Evolutionary conservation across 2,329 filamentous ascomycete genomes (phyloP).

Genomic region (Ilyonectria destructans): DNA sequence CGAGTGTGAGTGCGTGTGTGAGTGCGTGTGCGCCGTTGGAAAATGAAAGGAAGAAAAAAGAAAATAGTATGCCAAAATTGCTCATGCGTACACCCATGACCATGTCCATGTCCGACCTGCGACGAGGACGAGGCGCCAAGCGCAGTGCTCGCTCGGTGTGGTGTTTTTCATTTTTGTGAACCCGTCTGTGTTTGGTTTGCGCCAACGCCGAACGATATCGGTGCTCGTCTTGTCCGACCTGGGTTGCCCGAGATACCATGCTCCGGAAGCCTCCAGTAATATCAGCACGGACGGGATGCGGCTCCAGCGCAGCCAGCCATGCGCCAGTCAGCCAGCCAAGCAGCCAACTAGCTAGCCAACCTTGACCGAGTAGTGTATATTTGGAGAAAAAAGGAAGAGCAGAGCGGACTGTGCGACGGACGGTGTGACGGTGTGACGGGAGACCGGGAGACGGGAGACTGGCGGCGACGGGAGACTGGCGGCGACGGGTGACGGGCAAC

Average conservation of each 20-base stretch:
- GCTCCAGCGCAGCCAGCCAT: constrained; percentile 12
- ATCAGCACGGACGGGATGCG: constrained; percentile 18
- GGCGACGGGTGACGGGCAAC: constrained; percentile 14
- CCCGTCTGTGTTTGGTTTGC: constrained; percentile 4
- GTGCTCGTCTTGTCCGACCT: constrained; percentile 16
- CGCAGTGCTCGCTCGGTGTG: constrained; percentile 11
- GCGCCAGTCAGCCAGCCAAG: neutral
- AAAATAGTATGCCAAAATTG: constrained; percentile 24
- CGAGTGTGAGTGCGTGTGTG: neutral
- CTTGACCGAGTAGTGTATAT: neutral
- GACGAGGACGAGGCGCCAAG: constrained; percentile 4
- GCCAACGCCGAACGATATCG: constrained; percentile 4
- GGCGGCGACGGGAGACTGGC: constrained; percentile 13
- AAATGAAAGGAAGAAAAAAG: constrained; percentile 29
- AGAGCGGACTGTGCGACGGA: constrained; percentile 11
- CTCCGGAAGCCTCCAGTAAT: neutral
- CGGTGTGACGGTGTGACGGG: constrained; percentile 22
- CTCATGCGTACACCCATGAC: constrained; percentile 18
- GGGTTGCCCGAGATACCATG: constrained; percentile 23
- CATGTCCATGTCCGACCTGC: constrained; percentile 16
- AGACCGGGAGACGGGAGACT: constrained; percentile 13
- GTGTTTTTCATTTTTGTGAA: constrained; percentile 19
- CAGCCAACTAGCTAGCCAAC: neutral
- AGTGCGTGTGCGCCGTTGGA: constrained; percentile 1
- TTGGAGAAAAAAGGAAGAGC: constrained; percentile 1